These are phyloP conservation scores for Eruca vesicaria DNA, from an alignment of 441 rosid genomes.

Conservation along the genomic window DNA sequence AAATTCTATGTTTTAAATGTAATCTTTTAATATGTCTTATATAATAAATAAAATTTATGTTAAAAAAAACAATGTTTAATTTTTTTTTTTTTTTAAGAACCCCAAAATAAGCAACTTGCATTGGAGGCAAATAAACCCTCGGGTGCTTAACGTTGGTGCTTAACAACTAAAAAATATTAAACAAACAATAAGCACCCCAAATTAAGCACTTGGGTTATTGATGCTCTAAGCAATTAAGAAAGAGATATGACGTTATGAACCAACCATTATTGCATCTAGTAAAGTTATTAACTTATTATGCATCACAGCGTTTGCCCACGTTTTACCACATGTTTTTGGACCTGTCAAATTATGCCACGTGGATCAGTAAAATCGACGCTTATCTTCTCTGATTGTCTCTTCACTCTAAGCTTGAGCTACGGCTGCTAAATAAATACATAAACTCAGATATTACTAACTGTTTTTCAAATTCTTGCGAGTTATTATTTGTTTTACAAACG, in stretches of 20 bases:
- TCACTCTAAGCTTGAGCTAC: neutral
- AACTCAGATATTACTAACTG: neutral
- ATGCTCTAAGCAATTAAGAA: neutral
- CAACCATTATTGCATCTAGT: neutral
- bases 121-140: too few relatives aligned
- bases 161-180: too few relatives aligned
- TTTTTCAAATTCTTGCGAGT: neutral
- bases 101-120: too few relatives aligned
- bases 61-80: too few relatives aligned
- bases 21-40: too few relatives aligned
- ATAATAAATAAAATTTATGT: too few relatives aligned
- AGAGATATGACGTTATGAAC: neutral
- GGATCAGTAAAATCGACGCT: neutral
- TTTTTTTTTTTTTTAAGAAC: too few relatives aligned
- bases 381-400: constrained; percentile 15
- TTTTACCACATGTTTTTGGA: constrained; percentile 4
- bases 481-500: neutral
- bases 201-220: too few relatives aligned
- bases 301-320: neutral
- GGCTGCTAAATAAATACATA: neutral
- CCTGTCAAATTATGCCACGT: neutral
- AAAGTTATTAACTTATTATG: neutral
- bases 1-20: too few relatives aligned
- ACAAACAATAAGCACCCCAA: too few relatives aligned
- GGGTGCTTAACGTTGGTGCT: too few relatives aligned